Evolutionary conservation across 495 filamentous ascomycete genomes (phyloP).

Genomic region (Delitschia confertaspora): DNA sequence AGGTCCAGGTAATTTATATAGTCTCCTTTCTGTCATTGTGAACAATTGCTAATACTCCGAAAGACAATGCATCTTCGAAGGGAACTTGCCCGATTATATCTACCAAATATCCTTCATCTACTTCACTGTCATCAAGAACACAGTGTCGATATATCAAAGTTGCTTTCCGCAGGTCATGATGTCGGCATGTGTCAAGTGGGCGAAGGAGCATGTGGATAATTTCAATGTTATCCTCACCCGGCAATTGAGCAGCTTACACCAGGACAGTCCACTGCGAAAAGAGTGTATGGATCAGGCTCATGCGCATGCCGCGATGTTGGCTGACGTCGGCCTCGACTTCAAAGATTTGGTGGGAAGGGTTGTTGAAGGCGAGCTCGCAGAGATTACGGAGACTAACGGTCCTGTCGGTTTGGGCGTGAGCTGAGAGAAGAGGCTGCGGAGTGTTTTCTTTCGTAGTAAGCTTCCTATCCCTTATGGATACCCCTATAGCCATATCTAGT

Average conservation of each 20-base stretch:
- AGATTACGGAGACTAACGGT: background rate
- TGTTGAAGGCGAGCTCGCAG: constrained; percentile 9
- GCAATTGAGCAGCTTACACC: constrained; percentile 74
- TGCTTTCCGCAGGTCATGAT: constrained; percentile 82
- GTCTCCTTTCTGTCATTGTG: background rate
- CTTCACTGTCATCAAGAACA: constrained; percentile 88
- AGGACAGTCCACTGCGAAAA: constrained; percentile 58
- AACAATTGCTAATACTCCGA: constrained; percentile 30
- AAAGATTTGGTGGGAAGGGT: constrained; percentile 52
- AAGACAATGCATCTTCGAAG: constrained; percentile 89
- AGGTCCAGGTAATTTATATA: constrained; percentile 56
- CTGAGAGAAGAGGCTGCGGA: background rate
- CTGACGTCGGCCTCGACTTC: constrained; percentile 87
- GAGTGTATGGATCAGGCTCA: constrained; percentile 77
- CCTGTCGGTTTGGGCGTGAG: constrained; percentile 19
- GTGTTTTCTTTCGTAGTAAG: background rate
- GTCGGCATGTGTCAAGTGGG: constrained; percentile 92
- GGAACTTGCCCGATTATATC: constrained; percentile 82
- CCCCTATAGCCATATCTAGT: background rate
- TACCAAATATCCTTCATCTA: constrained; percentile 95
- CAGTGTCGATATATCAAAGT: constrained; percentile 74
- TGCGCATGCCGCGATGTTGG: constrained; percentile 68
- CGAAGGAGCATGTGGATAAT: constrained; percentile 78
- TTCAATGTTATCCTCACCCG: constrained; percentile 76
- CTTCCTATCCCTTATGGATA: background rate